Evolutionary conservation across 257 asterid genomes (phyloP).

Genomic region (Lantana camara): DNA sequence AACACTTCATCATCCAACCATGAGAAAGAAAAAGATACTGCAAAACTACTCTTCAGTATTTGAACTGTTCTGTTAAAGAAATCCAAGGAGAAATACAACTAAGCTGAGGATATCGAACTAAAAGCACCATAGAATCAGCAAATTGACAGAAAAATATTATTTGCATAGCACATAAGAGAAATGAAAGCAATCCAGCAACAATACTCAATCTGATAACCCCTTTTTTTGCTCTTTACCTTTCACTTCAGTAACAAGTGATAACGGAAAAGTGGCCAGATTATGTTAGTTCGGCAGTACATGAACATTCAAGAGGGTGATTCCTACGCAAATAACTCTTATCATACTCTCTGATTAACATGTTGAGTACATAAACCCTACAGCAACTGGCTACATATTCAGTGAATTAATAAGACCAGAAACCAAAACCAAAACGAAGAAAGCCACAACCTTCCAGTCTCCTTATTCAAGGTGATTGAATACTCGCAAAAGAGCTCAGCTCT

Average conservation of each 20-base stretch:
- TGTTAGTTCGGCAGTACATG: background rate
- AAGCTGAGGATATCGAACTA: too few species aligned
- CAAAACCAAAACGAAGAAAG: background rate
- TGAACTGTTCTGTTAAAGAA: too few species aligned
- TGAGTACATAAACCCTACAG: background rate
- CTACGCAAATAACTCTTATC: background rate
- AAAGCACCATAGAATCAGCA: too few species aligned
- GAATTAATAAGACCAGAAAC: background rate
- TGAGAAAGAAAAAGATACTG: too few species aligned
- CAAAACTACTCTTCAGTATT: too few species aligned
- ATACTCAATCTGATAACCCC: background rate
- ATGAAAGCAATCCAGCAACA: background rate
- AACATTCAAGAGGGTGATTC: constrained; percentile 4
- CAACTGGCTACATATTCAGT: background rate
- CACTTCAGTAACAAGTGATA: background rate
- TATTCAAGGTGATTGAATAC: background rate
- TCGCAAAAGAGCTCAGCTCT: constrained; percentile 6
- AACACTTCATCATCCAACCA: too few species aligned
- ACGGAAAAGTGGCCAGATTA: background rate
- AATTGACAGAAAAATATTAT: background rate
- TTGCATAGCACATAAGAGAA: background rate
- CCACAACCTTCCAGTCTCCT: constrained; percentile 2
- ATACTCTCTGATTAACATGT: background rate
- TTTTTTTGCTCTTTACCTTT: background rate
- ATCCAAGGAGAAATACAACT: too few species aligned